Percentiles rank a stretch among this genome's conserved stretches.
phyloP scores from a whole-genome alignment of 2,329 filamentous ascomycete genomes.

The Stachybotrys elegans region DNA sequence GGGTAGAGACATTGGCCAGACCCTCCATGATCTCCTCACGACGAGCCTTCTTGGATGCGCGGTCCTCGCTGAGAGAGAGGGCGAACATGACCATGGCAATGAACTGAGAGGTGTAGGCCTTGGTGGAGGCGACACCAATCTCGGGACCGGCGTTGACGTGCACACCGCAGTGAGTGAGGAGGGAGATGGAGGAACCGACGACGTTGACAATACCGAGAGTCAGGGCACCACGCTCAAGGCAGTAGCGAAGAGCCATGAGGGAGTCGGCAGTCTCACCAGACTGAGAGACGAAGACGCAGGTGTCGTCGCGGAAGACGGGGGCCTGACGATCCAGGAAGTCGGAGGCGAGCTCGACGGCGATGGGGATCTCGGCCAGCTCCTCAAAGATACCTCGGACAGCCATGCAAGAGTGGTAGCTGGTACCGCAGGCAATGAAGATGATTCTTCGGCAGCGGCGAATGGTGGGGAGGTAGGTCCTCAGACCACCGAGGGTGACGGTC shows the following conservation, averaged over 20 bases:
- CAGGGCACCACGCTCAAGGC: conserved; percentile 91
- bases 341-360: conserved; percentile 92
- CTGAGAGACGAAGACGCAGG: conserved; percentile 97
- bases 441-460: conserved; percentile 95
- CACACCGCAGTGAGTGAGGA: conserved; percentile 98
- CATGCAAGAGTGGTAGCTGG: conserved; percentile 99
- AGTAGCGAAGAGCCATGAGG: conserved; percentile 94
- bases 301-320: conserved; percentile 98
- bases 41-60: conserved; percentile 86
- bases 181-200: conserved; percentile 95
- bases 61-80: conserved; percentile 90
- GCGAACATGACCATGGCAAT: conserved; percentile 99
- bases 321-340: conserved; percentile 97
- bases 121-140: conserved; percentile 98
- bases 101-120: conserved; percentile 99
- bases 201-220: conserved; percentile 99
- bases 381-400: conserved; percentile 97
- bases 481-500: conserved; percentile 89
- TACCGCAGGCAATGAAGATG: conserved; percentile 98
- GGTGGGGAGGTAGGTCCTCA: conserved; percentile 92
- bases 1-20: conserved; percentile 76
- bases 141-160: conserved; percentile 99
- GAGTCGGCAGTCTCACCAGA: conserved; percentile 98
- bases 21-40: conserved; percentile 96
- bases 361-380: conserved; percentile 96